Evolutionary conservation across 1,284 basidiomycete genomes (phyloP), one percentile per base, ranked within the genome.

Genomic region (Wallemia mellicola): DNA sequence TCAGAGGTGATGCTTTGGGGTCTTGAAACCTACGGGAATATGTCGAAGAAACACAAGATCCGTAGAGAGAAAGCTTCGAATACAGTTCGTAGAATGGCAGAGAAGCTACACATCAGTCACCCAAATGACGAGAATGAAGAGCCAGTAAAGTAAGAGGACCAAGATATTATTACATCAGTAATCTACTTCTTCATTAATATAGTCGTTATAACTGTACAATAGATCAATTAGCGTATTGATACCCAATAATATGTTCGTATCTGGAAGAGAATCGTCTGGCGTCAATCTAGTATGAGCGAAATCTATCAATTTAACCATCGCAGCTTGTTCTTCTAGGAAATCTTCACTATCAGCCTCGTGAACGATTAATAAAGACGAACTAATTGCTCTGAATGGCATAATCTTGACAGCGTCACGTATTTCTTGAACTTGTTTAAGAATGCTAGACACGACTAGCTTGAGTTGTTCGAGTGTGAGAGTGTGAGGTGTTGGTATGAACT

Each of bases 1-100:
- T 79, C 78, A 27, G 78, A 67, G 54, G 54, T 66, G 30, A 65
- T 66, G 60, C 64, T 28, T 27, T 59, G 62, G 27, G 68, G 67
- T 2, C 64, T 71, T 30, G 67, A 69, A 57, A 69, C 70, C 62
- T 70, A 71, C 61, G 66, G 66, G 58, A 59, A 60, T 19, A 59
- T 67, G 25, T 66, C 64, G 24, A 69, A 70, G 61, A 64, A 65
- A 38, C 66, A 69, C 59, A 65, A 68, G 60, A 33, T 61, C 9
- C 26, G 71, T 22, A 62, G 61, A 19, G 55, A 61, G 1, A 63
- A 63, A 17, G 60, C 69, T 24, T 62, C 64, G 27, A 38, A 62
- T 2, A 64, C 63, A 24, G 56, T 68, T 28, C 62, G 65, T 11
- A 5, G n/a, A 5, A 5, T 48, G 38, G n/a, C n/a, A 5, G 38